Conservation (phyloP, 1,139 yeast species). For the Spathaspora jeffriesii region DNA sequence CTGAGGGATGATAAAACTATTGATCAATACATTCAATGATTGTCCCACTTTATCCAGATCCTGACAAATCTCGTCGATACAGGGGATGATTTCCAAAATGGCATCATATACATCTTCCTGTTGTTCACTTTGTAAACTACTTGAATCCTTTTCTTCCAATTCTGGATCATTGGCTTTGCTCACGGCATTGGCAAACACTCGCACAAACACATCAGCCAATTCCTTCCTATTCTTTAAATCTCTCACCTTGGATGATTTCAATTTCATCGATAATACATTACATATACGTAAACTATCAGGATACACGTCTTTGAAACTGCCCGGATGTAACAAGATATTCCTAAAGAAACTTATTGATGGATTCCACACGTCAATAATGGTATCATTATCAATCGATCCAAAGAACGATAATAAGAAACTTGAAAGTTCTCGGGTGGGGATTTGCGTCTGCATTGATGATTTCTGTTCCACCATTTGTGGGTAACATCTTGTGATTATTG, state of each 20-base stretch:
- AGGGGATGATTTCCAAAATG: slow-evolving; percentile 36
- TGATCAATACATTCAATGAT: slow-evolving; percentile 44
- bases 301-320: slow-evolving; percentile 49
- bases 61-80: slow-evolving; percentile 41
- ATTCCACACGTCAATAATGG: slow-evolving; percentile 74
- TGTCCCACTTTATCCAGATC: slow-evolving; percentile 54
- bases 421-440: slow-evolving; percentile 44
- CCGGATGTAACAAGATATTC: slow-evolving; percentile 51
- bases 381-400: slow-evolving; percentile 68
- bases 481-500: slow-evolving; percentile 43
- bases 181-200: slow-evolving; percentile 7
- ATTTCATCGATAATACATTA: slow-evolving; percentile 53
- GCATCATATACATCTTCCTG: slow-evolving; percentile 40
- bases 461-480: slow-evolving; percentile 30
- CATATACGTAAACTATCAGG: slow-evolving; percentile 54
- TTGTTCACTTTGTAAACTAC: slow-evolving; percentile 4
- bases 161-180: slow-evolving; percentile 4
- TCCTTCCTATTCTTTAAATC: slow-evolving; percentile 69
- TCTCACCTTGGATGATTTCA: slow-evolving; percentile 59
- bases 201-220: slow-evolving; percentile 55
- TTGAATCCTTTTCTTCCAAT: background rate
- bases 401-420: slow-evolving; percentile 60
- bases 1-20: slow-evolving; percentile 45
- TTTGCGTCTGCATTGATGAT: slow-evolving; percentile 44
- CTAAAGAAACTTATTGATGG: slow-evolving; percentile 58